phyloP scores from a whole-genome alignment of 352 stramenopile species.

The Stephanocyclus meneghinianus region DNA sequence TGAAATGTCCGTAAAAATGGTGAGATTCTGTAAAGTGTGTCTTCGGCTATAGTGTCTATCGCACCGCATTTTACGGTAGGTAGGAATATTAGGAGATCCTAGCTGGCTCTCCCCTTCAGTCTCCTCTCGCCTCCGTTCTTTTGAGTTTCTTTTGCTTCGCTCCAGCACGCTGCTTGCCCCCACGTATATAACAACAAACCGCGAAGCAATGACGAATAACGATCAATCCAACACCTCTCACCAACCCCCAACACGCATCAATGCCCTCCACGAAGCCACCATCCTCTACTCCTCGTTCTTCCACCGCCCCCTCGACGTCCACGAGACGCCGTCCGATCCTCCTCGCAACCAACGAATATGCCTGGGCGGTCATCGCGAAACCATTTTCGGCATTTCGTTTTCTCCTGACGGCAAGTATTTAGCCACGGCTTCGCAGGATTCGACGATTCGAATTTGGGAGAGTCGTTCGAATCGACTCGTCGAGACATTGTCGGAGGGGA shows the following conservation, averaged over 20 bases:
- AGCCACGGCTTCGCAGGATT: constrained; percentile 77
- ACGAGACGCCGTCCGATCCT: background rate
- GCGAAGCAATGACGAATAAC: too few relatives aligned
- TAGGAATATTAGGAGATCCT: too few relatives aligned
- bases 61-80: too few relatives aligned
- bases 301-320: background rate
- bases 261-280: constrained; percentile 32
- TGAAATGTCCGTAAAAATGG: too few relatives aligned
- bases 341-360: constrained; percentile 57
- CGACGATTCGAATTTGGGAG: constrained; percentile 71
- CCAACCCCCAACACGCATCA: constrained; percentile 12
- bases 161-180: too few relatives aligned
- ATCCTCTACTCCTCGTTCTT: constrained; percentile 39
- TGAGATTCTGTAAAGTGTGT: too few relatives aligned
- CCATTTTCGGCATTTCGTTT: constrained; percentile 68
- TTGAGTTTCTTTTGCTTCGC: too few relatives aligned
- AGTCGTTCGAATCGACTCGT: constrained; percentile 52
- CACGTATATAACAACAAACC: too few relatives aligned
- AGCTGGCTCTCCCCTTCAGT: too few relatives aligned
- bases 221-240: background rate
- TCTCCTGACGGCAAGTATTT: constrained; percentile 66
- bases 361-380: constrained; percentile 70
- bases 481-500: constrained; percentile 50
- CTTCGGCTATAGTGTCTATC: too few relatives aligned
- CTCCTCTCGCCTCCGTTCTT: too few relatives aligned